These are phyloP conservation scores for Thamnidium elegans DNA, from an alignment of 192 early-diverging fungal genomes.

Conservation along the genomic window DNA sequence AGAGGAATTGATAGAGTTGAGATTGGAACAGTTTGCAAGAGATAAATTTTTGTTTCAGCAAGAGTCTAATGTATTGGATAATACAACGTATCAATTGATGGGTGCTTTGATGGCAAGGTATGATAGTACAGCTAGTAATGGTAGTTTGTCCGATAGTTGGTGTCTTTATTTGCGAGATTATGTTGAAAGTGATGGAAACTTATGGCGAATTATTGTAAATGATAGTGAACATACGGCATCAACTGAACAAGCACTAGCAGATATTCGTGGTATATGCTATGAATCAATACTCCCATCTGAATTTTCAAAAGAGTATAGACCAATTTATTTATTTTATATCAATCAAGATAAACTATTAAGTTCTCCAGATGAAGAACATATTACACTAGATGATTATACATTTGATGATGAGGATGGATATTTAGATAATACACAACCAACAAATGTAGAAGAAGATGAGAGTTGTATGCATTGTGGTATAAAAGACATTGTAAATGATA, in stretches of 20 bases:
- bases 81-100: background rate
- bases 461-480: slow-evolving; percentile 21
- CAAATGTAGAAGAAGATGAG: slow-evolving; percentile 5
- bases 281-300: background rate
- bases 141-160: background rate
- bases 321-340: slow-evolving; percentile 17
- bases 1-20: background rate
- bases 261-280: slow-evolving; percentile 11
- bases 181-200: slow-evolving; percentile 2
- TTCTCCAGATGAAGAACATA: background rate
- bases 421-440: background rate
- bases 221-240: background rate
- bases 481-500: slow-evolving; percentile 9
- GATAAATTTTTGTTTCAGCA: background rate
- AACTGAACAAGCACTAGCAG: slow-evolving; percentile 17
- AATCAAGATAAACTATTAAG: background rate
- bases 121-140: slow-evolving; percentile 1
- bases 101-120: slow-evolving; percentile 17
- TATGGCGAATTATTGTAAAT: slow-evolving; percentile 8
- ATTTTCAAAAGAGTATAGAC: slow-evolving; percentile 2
- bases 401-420: slow-evolving; percentile 15
- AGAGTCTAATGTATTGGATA: background rate
- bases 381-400: slow-evolving; percentile 22
- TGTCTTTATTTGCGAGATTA: slow-evolving; percentile 13
- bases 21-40: slow-evolving; percentile 6